Evolutionary conservation across 768 basidiomycete genomes (phyloP), one percentile per base, ranked within the genome.

Genomic region (Boletus pseudo-olivaceus): DNA sequence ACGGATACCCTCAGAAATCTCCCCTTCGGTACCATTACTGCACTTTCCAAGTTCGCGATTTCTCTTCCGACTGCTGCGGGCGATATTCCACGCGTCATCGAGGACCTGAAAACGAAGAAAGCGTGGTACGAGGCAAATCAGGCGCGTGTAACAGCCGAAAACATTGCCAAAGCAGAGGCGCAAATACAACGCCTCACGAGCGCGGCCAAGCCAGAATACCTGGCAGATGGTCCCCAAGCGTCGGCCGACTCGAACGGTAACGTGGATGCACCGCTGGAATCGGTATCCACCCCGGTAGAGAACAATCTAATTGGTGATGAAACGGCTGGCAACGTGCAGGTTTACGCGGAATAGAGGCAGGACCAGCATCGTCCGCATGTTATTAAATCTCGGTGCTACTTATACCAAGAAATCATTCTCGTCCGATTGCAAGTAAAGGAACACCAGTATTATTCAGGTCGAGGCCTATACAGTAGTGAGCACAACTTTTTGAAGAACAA

Each of bases 61-160:
- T 87, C 93, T 26, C 90, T 94, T 26, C 97, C 97, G 0, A 78
- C 83, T 17, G 86, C 87, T 11, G 70, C 79, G 39, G 75, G 78
- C 6, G 95, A 99, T 59, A 80, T 94, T 33, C 80, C 85, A 50
- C 88, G 92, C 49, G 83, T 93, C 44, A 78, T 98, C 53, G 89
- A 91, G 65, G 91, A 97, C 68, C 79, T 99, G 54, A 88, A 88
- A 72, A 90, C 83, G 47, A 99, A 98, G 81, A 94, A 94, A 76
- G 79, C 85, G 23, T 98, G 94, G 93, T 97, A 84, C 65, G 85
- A 88, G 69, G 95, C 90, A 32, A 98, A 98, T 74, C 93, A 95
- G 72, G 82, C 81, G 27, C 83, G 83, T 23, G 82, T 81, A 58
- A 93, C 91, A 2, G 80, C 82, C 5, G 89, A 90, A 65, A 90